Percentiles rank a stretch among this genome's conserved stretches.
These are phyloP conservation scores for Allium sativum DNA, from an alignment of 106 monocot species.

Conservation along the genomic window DNA sequence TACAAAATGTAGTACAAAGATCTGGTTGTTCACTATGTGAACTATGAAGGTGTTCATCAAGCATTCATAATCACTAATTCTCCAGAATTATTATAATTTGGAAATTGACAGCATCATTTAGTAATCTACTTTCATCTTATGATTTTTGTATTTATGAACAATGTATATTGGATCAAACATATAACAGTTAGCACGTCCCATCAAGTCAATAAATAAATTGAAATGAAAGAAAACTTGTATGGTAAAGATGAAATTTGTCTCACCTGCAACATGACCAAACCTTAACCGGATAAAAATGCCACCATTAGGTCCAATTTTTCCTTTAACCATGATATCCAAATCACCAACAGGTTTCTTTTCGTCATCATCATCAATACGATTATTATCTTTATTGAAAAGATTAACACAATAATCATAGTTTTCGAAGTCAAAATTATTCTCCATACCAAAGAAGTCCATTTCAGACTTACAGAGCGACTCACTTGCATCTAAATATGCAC, in stretches of 20 bases:
- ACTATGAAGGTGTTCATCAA: too few relatives aligned
- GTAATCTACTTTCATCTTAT: background rate
- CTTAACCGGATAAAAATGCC: slow-evolving; percentile 38
- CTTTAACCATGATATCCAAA: slow-evolving; percentile 42
- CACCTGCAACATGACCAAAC: slow-evolving; percentile 46
- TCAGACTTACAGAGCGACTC: slow-evolving; percentile 7
- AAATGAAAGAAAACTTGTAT: background rate
- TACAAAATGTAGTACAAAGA: too few relatives aligned
- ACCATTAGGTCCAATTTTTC: slow-evolving; percentile 36
- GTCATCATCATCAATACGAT: slow-evolving; percentile 2
- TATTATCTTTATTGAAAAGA: slow-evolving; percentile 16
- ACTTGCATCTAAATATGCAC: slow-evolving; percentile 9
- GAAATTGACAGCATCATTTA: background rate
- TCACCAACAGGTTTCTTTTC: slow-evolving; percentile 13
- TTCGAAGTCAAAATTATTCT: slow-evolving; percentile 5
- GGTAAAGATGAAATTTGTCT: background rate
- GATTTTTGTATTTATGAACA: background rate
- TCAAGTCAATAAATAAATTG: background rate
- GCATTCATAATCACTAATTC: too few relatives aligned
- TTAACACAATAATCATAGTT: background rate
- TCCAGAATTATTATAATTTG: too few relatives aligned
- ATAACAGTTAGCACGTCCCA: background rate
- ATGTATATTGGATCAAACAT: background rate
- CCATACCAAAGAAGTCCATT: slow-evolving; percentile 24
- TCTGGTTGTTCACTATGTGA: too few relatives aligned